Evolutionary conservation across 2,329 filamentous ascomycete species (phyloP), one percentile per base, ranked within the genome.

Genomic region (Stromatinia cepivora): DNA sequence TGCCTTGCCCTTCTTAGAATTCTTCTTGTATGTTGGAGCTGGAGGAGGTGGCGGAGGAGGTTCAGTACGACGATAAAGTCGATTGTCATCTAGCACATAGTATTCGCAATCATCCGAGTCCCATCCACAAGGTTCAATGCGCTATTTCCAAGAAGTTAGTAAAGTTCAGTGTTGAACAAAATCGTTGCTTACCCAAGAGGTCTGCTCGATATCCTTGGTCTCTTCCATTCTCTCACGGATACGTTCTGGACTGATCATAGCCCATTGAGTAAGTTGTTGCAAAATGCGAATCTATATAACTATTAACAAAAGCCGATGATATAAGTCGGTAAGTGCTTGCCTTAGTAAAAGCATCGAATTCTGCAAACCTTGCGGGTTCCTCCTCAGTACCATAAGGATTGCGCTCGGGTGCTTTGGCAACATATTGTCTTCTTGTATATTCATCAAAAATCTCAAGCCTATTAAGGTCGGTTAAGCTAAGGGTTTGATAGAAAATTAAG

Each of bases 391-490:
- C 94, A 76, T 97, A 97, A 0, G 94, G 94, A 77, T 97, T 98
- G 67, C 86, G 86, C 15, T 87, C 79, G 4, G 93, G 90, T 2
- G 91, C 89, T 81, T 93, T 97, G n/a, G 89, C 86, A 66, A 91
- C 81, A 79, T 93, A 99, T 80, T 97, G 94, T 70, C 93, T 90
- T 75, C 93, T 89, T 46, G 93, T 91, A 78, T 97, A 97, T 77
- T 97, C 93, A 78, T 98, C 93, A 75, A 98, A 97, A 62, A 95
- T 90, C 4, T 96, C 93, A 66, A 85, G 87, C 1, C 94, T 97
- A 75, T 62, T 64, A 59, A 73, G 22, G 28, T 64, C 65, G 70
- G 77, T 80, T 36, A 79, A n/a, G 36, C 39, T 25, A 42, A 42
- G 36, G 36, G 73, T 36, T n/a, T 53, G 45, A 13, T 52, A 28